These are phyloP conservation scores for Bidens hawaiensis DNA, from an alignment of 140 eudicot species.

Conservation along the genomic window DNA sequence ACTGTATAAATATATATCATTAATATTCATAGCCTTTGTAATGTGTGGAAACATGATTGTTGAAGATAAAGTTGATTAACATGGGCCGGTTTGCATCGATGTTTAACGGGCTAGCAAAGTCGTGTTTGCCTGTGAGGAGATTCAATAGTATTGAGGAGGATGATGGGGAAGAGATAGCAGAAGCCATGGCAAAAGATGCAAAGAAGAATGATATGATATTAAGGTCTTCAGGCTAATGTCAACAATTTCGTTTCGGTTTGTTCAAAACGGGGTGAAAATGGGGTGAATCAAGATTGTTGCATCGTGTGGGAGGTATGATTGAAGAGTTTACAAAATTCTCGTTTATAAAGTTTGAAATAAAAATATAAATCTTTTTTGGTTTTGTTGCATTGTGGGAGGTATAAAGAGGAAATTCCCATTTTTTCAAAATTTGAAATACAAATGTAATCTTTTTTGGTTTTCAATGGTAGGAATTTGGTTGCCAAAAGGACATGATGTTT, in stretches of 20 bases:
- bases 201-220: conserved; percentile 65
- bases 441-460: background rate
- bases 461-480: conserved; percentile 59
- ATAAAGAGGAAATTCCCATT: background rate
- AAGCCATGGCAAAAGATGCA: conserved; percentile 65
- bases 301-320: conserved; percentile 86
- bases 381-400: too few relatives aligned
- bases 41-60: conserved; percentile 3
- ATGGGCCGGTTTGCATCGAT: conserved; percentile 76
- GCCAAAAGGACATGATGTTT: conserved; percentile 81
- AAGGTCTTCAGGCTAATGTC: conserved; percentile 55
- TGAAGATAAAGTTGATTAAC: conserved; percentile 16
- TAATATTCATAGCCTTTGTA: background rate
- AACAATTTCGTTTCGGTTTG: conserved; percentile 58
- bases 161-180: conserved; percentile 51
- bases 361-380: background rate
- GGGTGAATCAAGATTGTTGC: conserved; percentile 82
- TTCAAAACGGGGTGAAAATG: conserved; percentile 73
- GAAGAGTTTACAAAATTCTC: background rate
- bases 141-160: conserved; percentile 32
- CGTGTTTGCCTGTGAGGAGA: conserved; percentile 42
- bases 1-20: background rate
- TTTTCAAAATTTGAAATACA: background rate
- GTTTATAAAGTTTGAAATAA: background rate
- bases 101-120: conserved; percentile 66